Evolutionary conservation across 306 rosid genomes (phyloP).

Genomic region (Inga oerstediana): DNA sequence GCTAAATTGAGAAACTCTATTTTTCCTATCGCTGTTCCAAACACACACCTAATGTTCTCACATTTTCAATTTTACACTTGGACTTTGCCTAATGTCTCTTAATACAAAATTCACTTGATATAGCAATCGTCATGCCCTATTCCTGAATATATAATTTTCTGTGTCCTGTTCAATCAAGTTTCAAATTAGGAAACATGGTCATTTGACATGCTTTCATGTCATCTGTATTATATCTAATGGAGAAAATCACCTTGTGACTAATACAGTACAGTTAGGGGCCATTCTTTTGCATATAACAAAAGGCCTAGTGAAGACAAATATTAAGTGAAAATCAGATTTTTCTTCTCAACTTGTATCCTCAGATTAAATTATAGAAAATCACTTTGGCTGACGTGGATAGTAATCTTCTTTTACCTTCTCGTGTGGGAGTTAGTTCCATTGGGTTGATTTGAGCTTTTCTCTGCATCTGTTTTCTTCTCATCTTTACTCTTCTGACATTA

Average conservation of each 20-base stretch:
- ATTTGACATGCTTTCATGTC: background rate
- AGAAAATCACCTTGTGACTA: background rate
- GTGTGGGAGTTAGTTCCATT: constrained; percentile 9
- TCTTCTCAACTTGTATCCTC: background rate
- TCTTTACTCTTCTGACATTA: background rate
- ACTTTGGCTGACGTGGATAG: background rate
- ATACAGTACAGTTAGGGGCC: background rate
- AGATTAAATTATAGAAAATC: background rate
- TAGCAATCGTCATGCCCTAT: background rate
- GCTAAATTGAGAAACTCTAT: too few species aligned
- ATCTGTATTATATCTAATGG: background rate
- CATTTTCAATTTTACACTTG: background rate
- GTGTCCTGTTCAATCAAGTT: background rate
- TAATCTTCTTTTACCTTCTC: background rate
- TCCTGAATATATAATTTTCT: background rate
- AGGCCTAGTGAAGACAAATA: background rate
- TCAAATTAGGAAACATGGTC: background rate
- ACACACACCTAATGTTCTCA: background rate
- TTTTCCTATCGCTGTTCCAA: too few species aligned
- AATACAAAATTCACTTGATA: background rate
- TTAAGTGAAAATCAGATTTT: background rate
- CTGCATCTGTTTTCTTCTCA: background rate
- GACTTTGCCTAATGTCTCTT: background rate
- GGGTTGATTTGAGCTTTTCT: background rate
- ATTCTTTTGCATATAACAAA: background rate